Conservation (phyloP, 2,329 filamentous ascomycete genomes). For the Exophiala oligosperma region DNA sequence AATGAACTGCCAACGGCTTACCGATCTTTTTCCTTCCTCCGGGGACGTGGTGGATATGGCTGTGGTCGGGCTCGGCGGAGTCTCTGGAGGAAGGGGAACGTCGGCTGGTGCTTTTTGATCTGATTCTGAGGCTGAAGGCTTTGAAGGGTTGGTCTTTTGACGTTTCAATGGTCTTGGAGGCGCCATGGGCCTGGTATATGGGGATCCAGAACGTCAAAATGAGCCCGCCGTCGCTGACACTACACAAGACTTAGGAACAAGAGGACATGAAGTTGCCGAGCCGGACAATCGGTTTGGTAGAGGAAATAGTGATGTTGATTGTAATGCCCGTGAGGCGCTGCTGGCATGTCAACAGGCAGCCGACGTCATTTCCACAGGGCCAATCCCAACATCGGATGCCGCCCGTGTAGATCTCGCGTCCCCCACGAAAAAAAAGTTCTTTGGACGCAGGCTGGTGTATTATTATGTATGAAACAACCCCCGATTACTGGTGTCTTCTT, state of each 20-base stretch:
- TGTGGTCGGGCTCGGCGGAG: constrained; percentile 5
- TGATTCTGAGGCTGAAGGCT: constrained; percentile 4
- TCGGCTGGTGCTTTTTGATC: constrained; percentile 16
- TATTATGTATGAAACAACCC: neutral
- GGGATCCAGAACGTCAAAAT: neutral
- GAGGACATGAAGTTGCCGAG: too few species aligned
- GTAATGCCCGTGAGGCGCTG: constrained; percentile 1
- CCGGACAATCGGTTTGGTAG: too few species aligned
- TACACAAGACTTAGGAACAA: neutral
- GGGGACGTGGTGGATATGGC: neutral
- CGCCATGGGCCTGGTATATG: constrained; percentile 18
- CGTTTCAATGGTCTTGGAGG: constrained; percentile 27
- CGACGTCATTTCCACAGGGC: neutral
- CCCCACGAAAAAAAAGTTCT: neutral
- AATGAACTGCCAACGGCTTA: constrained; percentile 6
- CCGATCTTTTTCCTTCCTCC: constrained; percentile 14
- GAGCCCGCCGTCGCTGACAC: neutral
- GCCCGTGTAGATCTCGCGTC: neutral
- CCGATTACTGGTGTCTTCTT: neutral
- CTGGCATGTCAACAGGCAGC: neutral
- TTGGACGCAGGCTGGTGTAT: neutral
- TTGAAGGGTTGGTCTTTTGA: constrained; percentile 27
- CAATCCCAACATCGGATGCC: neutral
- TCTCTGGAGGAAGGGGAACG: constrained; percentile 20
- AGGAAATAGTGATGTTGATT: neutral